phyloP scores from a whole-genome alignment of 306 rosid genomes.

The Sophora flavescens region DNA sequence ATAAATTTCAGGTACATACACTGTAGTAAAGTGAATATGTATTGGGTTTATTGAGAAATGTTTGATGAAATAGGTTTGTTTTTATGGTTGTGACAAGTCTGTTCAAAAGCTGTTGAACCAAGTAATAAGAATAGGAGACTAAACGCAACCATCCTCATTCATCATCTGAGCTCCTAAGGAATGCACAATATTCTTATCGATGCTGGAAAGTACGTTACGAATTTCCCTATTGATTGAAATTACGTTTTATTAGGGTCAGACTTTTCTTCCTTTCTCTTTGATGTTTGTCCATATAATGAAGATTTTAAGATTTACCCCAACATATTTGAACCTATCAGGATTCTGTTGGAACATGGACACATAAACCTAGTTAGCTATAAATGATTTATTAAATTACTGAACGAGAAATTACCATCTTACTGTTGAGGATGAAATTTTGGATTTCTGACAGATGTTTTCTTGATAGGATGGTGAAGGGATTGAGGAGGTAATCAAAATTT shows the following conservation, averaged over 20 bases:
- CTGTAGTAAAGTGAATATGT: too few species aligned
- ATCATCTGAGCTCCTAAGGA: conserved; percentile 63
- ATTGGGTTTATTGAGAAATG: too few species aligned
- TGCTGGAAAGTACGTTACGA: conserved; percentile 82
- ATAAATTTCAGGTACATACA: too few species aligned
- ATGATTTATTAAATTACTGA: neutral
- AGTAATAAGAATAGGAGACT: conserved; percentile 82
- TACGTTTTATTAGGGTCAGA: conserved; percentile 8
- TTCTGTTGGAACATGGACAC: conserved; percentile 11
- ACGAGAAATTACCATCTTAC: neutral
- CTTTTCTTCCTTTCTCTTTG: conserved; percentile 22
- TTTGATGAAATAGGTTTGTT: too few species aligned
- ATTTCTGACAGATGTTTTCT: too few species aligned
- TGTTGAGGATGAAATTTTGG: too few species aligned
- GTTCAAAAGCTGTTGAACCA: conserved; percentile 79
- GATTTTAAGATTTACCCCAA: conserved; percentile 15
- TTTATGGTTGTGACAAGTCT: conserved; percentile 30
- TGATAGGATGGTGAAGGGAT: too few species aligned
- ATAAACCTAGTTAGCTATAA: neutral
- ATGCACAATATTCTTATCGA: conserved; percentile 71
- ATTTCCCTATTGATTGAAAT: neutral
- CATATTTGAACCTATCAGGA: neutral
- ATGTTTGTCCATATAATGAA: conserved; percentile 27
- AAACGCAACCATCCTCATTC: conserved; percentile 86
- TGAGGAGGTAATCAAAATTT: too few species aligned